Percentiles rank a stretch among this genome's conserved stretches.
These are phyloP conservation scores for Ustilago hordei DNA, from an alignment of 1,284 basidiomycete species.

Conservation along the genomic window DNA sequence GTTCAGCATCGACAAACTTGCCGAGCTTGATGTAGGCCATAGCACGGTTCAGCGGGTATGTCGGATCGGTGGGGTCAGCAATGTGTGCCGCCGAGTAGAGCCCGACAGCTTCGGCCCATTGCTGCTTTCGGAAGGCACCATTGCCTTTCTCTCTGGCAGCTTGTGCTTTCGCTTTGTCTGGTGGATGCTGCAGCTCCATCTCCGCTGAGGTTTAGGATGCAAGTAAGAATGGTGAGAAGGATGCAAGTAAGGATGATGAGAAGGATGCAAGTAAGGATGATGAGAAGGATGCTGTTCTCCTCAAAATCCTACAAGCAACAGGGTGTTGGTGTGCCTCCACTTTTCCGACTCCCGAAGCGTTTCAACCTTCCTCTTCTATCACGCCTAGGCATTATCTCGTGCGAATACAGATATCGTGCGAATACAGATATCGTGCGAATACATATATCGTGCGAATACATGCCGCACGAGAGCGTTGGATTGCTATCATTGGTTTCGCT, in stretches of 20 bases:
- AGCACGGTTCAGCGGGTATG: constrained; percentile 40
- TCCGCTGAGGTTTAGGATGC: neutral
- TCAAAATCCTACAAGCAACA: constrained; percentile 7
- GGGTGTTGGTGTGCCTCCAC: constrained; percentile 3
- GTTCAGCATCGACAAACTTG: constrained; percentile 38
- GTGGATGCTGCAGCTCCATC: neutral
- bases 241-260: neutral
- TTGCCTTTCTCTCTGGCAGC: constrained; percentile 35
- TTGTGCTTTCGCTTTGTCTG: constrained; percentile 26
- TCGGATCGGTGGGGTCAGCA: constrained; percentile 35
- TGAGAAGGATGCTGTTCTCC: neutral
- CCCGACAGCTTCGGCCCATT: constrained; percentile 36
- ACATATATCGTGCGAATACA: no score
- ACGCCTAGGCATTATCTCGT: no score
- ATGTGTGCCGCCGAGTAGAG: constrained; percentile 30
- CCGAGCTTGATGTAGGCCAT: constrained; percentile 49
- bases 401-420: no score
- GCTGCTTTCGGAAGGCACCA: constrained; percentile 26
- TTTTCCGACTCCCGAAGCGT: neutral
- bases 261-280: neutral
- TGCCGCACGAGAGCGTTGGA: no score
- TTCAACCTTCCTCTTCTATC: neutral
- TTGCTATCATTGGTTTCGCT: no score
- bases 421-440: no score
- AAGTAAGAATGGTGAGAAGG: neutral